Percentiles rank a stretch among this genome's conserved stretches.
phyloP scores from a whole-genome alignment of 164 flowering plant genomes.

The Macadamia integrifolia region DNA sequence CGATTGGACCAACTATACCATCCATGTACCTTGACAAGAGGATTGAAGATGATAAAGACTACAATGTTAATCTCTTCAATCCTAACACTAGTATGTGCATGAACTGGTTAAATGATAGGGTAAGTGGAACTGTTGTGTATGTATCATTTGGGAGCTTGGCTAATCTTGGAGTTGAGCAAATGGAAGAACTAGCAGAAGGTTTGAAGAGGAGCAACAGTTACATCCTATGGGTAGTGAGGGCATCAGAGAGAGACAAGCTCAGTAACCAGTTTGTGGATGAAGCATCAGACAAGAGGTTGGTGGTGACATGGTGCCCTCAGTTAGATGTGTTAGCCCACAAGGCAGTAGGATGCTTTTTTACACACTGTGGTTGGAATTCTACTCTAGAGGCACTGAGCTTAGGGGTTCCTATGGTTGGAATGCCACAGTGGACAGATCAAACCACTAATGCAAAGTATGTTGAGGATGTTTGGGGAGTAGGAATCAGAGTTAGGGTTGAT shows the following conservation, averaged over 20 bases:
- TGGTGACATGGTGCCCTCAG: conserved; percentile 12
- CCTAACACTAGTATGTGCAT: conserved; percentile 3
- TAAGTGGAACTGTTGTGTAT: conserved; percentile 8
- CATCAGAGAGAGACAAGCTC: conserved; percentile 4
- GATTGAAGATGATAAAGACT: conserved; percentile 5
- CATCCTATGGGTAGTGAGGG: conserved; percentile 14
- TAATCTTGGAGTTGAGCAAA: conserved; percentile 1
- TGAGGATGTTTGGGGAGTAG: conserved; percentile 11
- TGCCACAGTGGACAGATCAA: conserved; percentile 13
- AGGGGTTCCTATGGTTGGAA: conserved; percentile 11
- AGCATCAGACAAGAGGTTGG: conserved; percentile 5
- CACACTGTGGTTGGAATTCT: conserved; percentile 15
- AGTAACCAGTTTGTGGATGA: conserved; percentile 4
- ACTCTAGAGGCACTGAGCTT: conserved; percentile 10
- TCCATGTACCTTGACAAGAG: conserved; percentile 12
- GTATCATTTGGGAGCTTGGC: conserved; percentile 13
- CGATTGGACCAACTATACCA: conserved; percentile 12
- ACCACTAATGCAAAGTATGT: conserved; percentile 8
- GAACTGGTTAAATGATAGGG: conserved; percentile 5
- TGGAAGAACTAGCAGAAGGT: conserved; percentile 12
- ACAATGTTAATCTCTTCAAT: conserved; percentile 9
- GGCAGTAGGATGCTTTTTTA: conserved; percentile 11
- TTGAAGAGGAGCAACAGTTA: background rate
- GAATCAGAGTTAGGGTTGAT: conserved; percentile 5
- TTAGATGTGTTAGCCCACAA: conserved; percentile 9